phyloP scores from a whole-genome alignment of 1,284 basidiomycete species.

The Ustilago shanxiensis region DNA sequence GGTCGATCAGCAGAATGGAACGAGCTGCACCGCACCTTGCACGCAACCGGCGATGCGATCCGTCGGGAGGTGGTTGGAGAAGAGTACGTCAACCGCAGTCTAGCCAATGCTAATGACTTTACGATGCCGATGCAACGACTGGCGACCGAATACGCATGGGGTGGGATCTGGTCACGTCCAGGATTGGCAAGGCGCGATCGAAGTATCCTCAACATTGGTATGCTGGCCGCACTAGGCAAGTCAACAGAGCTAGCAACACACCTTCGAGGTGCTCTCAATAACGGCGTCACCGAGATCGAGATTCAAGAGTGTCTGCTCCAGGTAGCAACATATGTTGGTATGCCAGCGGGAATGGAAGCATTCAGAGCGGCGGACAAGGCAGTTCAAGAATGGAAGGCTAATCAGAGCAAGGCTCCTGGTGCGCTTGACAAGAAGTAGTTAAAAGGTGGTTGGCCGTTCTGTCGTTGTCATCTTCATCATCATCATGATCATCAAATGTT shows the following conservation, averaged over 20 bases:
- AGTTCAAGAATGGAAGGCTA: conserved; percentile 47
- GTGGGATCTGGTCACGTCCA: conserved; percentile 38
- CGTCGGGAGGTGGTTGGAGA: conserved; percentile 39
- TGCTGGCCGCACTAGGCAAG: conserved; percentile 40
- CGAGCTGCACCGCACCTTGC: conserved; percentile 19
- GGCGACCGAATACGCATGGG: conserved; percentile 46
- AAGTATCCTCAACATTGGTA: conserved; percentile 46
- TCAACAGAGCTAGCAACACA: conserved; percentile 44
- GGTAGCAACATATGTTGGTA: conserved; percentile 46
- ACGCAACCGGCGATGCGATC: conserved; percentile 28
- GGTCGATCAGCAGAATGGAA: conserved; percentile 22
- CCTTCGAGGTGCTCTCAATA: conserved; percentile 50
- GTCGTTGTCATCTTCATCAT: neutral
- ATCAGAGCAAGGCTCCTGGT: conserved; percentile 6
- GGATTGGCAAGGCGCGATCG: conserved; percentile 41
- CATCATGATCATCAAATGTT: neutral
- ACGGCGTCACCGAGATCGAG: conserved; percentile 43
- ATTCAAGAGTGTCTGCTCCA: conserved; percentile 46
- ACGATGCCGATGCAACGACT: conserved; percentile 39
- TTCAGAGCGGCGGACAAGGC: conserved; percentile 47
- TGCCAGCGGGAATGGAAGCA: conserved; percentile 49
- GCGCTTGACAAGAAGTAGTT: conserved; percentile 3
- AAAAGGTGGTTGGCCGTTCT: neutral
- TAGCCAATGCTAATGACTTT: conserved; percentile 31
- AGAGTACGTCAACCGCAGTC: conserved; percentile 37